Evolutionary conservation across 176 grass and related monocot genomes (phyloP).

Genomic region (Triticum dicoccoides): DNA sequence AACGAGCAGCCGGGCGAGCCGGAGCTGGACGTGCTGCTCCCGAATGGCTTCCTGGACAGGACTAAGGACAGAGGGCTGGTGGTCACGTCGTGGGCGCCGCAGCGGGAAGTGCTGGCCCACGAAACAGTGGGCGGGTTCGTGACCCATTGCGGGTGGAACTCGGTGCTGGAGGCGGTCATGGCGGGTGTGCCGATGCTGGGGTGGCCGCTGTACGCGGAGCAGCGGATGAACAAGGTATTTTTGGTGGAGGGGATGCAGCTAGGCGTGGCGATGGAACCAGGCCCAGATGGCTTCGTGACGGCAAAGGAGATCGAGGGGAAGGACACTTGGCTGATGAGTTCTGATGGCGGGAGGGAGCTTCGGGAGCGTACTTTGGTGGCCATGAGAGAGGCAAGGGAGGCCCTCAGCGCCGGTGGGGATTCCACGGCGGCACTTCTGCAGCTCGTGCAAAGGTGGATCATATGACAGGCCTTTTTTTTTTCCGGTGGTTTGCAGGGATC

Average conservation of each 20-base stretch:
- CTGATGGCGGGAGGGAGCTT: not conserved
- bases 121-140: slow-evolving; percentile 34
- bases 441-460: not conserved
- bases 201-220: slow-evolving; percentile 41
- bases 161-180: slow-evolving; percentile 17
- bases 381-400: not conserved
- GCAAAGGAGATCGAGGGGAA: not conserved
- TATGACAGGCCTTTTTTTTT: not conserved
- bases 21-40: slow-evolving; percentile 10
- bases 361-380: not conserved
- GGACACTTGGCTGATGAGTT: not conserved
- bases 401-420: not conserved
- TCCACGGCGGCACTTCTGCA: not conserved
- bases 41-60: slow-evolving; percentile 29
- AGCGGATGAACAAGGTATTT: slow-evolving; percentile 40
- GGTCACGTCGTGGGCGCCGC: slow-evolving; percentile 28
- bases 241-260: slow-evolving; percentile 25
- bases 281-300: not conserved
- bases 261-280: slow-evolving; percentile 23
- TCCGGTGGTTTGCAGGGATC: too few relatives aligned
- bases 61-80: not conserved
- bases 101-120: slow-evolving; percentile 31
- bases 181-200: slow-evolving; percentile 37
- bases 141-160: slow-evolving; percentile 63
- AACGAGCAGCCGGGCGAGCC: too few relatives aligned